Conservation (phyloP, 2,329 filamentous ascomycete genomes). For the Verticillium albo-atrum region DNA sequence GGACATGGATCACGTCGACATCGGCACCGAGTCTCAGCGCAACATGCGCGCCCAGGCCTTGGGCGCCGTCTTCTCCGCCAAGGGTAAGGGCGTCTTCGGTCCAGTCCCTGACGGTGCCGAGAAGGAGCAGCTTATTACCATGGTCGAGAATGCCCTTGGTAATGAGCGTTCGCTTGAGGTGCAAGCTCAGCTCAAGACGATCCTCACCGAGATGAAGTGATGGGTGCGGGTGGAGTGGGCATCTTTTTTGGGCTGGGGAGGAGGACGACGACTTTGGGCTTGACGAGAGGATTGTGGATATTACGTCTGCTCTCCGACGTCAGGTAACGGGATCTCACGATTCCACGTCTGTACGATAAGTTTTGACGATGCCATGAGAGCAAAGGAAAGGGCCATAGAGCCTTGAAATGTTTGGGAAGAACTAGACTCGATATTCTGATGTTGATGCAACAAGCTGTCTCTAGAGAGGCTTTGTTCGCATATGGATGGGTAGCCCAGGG, state of each 20-base stretch:
- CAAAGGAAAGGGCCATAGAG: neutral
- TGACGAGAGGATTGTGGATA: neutral
- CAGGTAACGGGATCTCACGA: neutral
- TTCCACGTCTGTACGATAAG: neutral
- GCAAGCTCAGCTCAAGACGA: conserved; percentile 35
- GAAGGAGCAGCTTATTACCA: conserved; percentile 16
- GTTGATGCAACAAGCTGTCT: neutral
- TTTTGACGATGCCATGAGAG: neutral
- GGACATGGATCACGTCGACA: conserved; percentile 39
- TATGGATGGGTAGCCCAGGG: too few species aligned
- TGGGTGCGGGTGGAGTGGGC: too few species aligned
- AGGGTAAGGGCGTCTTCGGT: conserved; percentile 38
- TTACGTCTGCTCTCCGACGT: neutral
- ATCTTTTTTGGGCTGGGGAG: neutral
- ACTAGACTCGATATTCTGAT: neutral
- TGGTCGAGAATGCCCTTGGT: conserved; percentile 27
- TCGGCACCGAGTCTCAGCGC: conserved; percentile 48
- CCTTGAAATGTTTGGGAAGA: neutral
- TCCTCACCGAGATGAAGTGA: conserved; percentile 23
- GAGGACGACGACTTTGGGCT: neutral
- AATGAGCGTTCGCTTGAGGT: conserved; percentile 42
- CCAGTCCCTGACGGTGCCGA: conserved; percentile 9
- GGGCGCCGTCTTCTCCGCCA: conserved; percentile 34
- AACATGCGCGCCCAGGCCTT: conserved; percentile 41
- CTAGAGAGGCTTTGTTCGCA: too few species aligned